Evolutionary conservation across 2,329 filamentous ascomycete species (phyloP), one percentile per base, ranked within the genome.

Genomic region (Mariannaea elegans): DNA sequence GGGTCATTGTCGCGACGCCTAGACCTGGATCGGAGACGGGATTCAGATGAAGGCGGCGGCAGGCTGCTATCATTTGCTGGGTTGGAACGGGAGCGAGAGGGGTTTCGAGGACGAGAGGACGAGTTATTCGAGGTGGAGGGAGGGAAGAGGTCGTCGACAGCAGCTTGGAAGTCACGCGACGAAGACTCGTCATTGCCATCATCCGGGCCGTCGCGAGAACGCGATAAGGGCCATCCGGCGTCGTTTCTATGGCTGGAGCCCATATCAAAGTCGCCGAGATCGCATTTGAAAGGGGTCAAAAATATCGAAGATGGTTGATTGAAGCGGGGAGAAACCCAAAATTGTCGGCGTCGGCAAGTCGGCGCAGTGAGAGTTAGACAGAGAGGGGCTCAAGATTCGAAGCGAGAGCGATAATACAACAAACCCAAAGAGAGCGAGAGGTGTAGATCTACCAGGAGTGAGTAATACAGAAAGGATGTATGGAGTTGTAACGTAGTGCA

Each of bases 241-340:
- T 71, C 64, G 47, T 64, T 64, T 52, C 66, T 65, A 46, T 61
- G 69, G 65, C 71, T 64, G 29, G 65, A 64, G 61, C 68, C 65
- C 73, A 75, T 75, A 16, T 66, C 61, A 65, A 62, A 42, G 52
- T 50, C 38, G 53, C 56, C 48, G 63, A 54, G 61, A 65, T 64
- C 64, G 65, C 72, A 74, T 73, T 60, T 68, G 65, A 59, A 64
- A 52, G 54, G 50, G 51, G n/a, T 50, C 27, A 18, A 45, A 32
- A 47, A 16, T 29, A 34, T 45, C 53, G 19, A 19, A 29, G 54
- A 19, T 13, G 24, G 29, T 16, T 23, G 19, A 29, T 7, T 8
- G 14, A 16, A 41, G n/a, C 13, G 36, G 36, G 46, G 12, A 48
- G 49, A n/a, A 16, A n/a, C 21, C 13, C n/a, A 27, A 16, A 31